These are phyloP conservation scores for Chiua virens DNA, from an alignment of 768 basidiomycete genomes.

Conservation along the genomic window DNA sequence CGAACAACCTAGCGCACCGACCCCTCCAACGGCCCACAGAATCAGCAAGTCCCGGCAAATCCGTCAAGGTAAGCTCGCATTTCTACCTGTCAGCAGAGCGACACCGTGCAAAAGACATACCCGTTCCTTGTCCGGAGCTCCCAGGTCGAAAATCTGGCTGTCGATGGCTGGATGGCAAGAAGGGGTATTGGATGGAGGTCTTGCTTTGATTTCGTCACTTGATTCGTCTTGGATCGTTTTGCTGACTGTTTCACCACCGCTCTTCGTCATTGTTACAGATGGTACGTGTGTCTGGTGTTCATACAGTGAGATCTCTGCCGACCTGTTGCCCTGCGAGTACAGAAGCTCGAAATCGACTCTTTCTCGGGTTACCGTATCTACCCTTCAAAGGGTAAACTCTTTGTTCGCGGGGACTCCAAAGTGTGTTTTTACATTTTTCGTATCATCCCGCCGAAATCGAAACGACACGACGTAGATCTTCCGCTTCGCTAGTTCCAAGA, in stretches of 20 bases:
- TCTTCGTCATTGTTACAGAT: conserved; percentile 14
- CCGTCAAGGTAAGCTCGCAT: conserved; percentile 60
- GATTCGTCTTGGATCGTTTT: conserved; percentile 2
- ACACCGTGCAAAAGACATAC: conserved; percentile 8
- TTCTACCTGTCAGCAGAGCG: conserved; percentile 19
- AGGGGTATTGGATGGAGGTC: conserved; percentile 36
- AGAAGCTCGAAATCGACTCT: conserved; percentile 98
- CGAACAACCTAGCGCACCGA: conserved; percentile 4
- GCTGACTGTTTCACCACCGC: conserved; percentile 16
- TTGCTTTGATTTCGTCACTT: conserved; percentile 15
- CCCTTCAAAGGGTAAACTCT: conserved; percentile 94
- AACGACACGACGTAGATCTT: conserved; percentile 60
- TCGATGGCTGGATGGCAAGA: conserved; percentile 44
- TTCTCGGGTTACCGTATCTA: conserved; percentile 99
- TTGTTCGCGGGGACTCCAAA: conserved; percentile 96
- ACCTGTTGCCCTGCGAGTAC: conserved; percentile 17
- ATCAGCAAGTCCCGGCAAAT: conserved; percentile 37
- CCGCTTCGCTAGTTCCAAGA: conserved; percentile 93
- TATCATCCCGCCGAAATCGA: neutral
- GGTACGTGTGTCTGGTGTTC: conserved; percentile 15
- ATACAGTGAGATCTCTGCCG: neutral
- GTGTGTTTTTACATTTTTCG: conserved; percentile 41
- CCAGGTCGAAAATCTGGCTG: conserved; percentile 5
- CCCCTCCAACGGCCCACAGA: conserved; percentile 17
- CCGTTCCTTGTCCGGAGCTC: neutral